These are phyloP conservation scores for Trichomonas vaginalis DNA, from an alignment of 208 protist species.

Conservation along the genomic window DNA sequence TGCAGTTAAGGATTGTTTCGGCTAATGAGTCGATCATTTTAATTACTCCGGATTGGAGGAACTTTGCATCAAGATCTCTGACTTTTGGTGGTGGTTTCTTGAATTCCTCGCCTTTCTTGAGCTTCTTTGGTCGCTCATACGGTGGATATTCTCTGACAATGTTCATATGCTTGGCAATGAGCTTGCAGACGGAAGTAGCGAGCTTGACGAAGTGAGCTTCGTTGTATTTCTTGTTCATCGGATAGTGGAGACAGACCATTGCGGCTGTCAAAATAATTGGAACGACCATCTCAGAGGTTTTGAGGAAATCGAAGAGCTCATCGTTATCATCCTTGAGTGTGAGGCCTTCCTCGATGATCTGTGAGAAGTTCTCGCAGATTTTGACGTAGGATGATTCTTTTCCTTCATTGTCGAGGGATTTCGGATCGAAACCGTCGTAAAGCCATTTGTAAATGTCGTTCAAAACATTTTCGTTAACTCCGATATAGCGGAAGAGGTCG, in stretches of 20 bases:
- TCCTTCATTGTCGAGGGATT: not conserved
- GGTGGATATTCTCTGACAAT: not conserved
- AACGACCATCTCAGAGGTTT: not conserved
- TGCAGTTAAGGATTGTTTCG: not conserved
- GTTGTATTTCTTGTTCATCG: not conserved
- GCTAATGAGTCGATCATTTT: not conserved
- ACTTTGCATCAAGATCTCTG: not conserved
- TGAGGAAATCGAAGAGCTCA: not conserved
- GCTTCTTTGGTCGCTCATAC: not conserved
- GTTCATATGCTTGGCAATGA: not conserved
- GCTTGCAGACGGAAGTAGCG: not conserved
- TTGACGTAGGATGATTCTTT: not conserved
- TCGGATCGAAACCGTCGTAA: not conserved
- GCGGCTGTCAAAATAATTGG: not conserved
- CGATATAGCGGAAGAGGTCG: not conserved
- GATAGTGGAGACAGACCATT: not conserved
- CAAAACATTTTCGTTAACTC: not conserved
- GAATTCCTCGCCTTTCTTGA: not conserved
- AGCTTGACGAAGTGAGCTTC: not conserved
- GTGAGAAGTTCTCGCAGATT: not conserved
- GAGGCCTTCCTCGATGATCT: not conserved
- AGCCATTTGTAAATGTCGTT: not conserved
- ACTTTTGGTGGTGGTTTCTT: not conserved
- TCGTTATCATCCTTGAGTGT: not conserved
- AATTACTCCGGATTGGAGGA: not conserved